Percentiles rank a stretch among this genome's conserved stretches.
Evolutionary conservation across 2,329 filamentous ascomycete species (phyloP).

Genomic region (Purpureocillium takamizusanense): DNA sequence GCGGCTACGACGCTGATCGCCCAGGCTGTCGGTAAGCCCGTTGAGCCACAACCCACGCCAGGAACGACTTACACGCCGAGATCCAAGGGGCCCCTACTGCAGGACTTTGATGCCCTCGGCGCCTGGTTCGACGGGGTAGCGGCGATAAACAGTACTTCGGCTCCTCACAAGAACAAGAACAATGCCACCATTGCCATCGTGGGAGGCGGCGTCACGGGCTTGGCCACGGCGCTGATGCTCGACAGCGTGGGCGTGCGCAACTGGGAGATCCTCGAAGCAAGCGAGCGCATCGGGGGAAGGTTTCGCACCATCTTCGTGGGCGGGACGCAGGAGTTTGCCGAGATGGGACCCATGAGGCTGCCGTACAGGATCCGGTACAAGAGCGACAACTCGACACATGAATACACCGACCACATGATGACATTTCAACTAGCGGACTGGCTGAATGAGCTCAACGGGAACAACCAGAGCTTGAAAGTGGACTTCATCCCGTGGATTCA

Average conservation of each 20-base stretch:
- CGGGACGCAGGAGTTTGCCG: slow-evolving; percentile 20
- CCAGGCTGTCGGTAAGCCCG: no score
- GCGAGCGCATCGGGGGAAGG: slow-evolving; percentile 29
- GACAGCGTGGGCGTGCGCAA: slow-evolving; percentile 33
- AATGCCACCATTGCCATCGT: slow-evolving; percentile 19
- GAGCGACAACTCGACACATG: slow-evolving; percentile 29
- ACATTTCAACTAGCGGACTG: slow-evolving; percentile 30
- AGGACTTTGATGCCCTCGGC: slow-evolving; percentile 21
- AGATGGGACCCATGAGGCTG: slow-evolving; percentile 36
- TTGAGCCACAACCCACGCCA: no score
- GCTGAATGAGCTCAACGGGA: slow-evolving; percentile 29
- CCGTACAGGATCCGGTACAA: slow-evolving; percentile 28
- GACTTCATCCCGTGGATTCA: slow-evolving; percentile 34
- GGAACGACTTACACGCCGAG: no score
- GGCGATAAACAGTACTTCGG: slow-evolving; percentile 19
- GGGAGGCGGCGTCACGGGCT: slow-evolving; percentile 27
- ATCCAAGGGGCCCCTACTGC: slow-evolving; percentile 1
- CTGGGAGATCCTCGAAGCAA: slow-evolving; percentile 34
- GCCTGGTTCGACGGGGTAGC: slow-evolving; percentile 30
- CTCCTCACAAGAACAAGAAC: slow-evolving; percentile 7
- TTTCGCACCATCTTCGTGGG: slow-evolving; percentile 33
- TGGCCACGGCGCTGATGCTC: slow-evolving; percentile 20
- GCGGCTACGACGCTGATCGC: no score
- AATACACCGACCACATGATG: slow-evolving; percentile 31
- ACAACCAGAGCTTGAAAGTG: slow-evolving; percentile 20